These are phyloP conservation scores for Spencermartinsiella ligniputridi DNA, from an alignment of 1,139 yeast species.

Conservation along the genomic window DNA sequence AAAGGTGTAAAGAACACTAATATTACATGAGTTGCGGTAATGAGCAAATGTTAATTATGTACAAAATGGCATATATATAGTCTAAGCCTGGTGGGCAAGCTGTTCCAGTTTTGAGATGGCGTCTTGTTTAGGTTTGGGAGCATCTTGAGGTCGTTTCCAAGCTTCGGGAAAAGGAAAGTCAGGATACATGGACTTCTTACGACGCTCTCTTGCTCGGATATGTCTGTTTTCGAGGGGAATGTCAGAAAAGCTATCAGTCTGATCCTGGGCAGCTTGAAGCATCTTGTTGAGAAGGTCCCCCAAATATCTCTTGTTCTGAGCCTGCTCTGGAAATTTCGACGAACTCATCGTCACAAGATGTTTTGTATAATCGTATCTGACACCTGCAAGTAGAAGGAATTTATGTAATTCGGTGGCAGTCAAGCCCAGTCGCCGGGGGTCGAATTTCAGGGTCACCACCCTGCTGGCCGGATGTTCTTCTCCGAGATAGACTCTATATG, in stretches of 20 bases:
- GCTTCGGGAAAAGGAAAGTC: constrained; percentile 59
- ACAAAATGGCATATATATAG: background rate
- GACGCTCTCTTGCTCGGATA: constrained; percentile 42
- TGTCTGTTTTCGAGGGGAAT: constrained; percentile 82
- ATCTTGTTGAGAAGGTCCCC: constrained; percentile 61
- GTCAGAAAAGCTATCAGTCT: constrained; percentile 61
- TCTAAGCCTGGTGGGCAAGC: background rate
- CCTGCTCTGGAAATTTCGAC: constrained; percentile 64
- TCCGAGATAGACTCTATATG: constrained; percentile 69
- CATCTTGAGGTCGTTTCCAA: constrained; percentile 68
- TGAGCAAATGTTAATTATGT: too few species aligned
- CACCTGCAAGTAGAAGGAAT: constrained; percentile 72
- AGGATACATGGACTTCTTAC: constrained; percentile 33
- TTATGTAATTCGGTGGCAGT: constrained; percentile 57
- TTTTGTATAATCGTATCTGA: constrained; percentile 62
- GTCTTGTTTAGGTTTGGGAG: constrained; percentile 24
- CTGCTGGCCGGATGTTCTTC: constrained; percentile 68
- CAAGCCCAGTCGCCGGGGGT: constrained; percentile 51
- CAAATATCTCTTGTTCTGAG: constrained; percentile 78
- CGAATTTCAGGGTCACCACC: constrained; percentile 60
- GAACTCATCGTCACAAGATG: constrained; percentile 60
- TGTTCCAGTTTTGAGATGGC: constrained; percentile 12
- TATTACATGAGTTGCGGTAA: background rate
- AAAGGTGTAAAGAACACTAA: background rate
- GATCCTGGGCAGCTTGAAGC: constrained; percentile 60